phyloP scores from a whole-genome alignment of 345 rosid species.

The Brassica incana region DNA sequence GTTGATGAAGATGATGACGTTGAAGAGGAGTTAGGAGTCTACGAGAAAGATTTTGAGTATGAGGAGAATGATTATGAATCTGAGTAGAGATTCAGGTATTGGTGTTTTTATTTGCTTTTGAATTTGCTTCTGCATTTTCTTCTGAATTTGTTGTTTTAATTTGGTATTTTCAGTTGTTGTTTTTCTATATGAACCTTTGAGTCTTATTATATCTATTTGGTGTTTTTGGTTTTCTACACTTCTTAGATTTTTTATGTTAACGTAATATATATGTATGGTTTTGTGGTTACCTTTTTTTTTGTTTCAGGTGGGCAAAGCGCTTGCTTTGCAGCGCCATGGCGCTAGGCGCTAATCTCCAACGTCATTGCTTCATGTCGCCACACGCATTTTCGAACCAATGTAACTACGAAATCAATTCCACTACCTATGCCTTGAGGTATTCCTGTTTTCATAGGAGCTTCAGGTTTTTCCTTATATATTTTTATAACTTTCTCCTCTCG shows the following conservation, averaged over 20 bases:
- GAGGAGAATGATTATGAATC: not conserved
- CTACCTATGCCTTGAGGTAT: constrained; percentile 66
- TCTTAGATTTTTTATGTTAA: too few species aligned
- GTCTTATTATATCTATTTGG: not conserved
- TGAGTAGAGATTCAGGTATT: not conserved
- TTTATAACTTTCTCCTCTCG: constrained; percentile 80
- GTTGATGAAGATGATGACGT: not conserved
- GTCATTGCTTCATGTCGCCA: not conserved
- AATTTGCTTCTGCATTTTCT: not conserved
- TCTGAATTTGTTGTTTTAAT: not conserved
- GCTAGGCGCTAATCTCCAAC: not conserved
- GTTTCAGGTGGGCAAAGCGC: not conserved
- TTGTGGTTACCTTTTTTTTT: not conserved
- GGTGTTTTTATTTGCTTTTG: not conserved
- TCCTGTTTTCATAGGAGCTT: constrained; percentile 69
- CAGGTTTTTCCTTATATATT: constrained; percentile 61
- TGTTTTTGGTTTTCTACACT: too few species aligned
- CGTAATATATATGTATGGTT: not conserved
- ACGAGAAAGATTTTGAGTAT: not conserved
- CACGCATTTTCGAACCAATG: constrained; percentile 9
- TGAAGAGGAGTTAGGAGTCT: not conserved
- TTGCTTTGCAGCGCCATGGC: too few species aligned
- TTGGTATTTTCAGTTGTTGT: not conserved
- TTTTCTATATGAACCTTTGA: not conserved
- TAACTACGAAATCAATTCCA: constrained; percentile 65